Percentiles rank a stretch among this genome's conserved stretches.
Evolutionary conservation across 2,329 filamentous ascomycete genomes (phyloP).

Genomic region (Aspergillus transmontanensis): DNA sequence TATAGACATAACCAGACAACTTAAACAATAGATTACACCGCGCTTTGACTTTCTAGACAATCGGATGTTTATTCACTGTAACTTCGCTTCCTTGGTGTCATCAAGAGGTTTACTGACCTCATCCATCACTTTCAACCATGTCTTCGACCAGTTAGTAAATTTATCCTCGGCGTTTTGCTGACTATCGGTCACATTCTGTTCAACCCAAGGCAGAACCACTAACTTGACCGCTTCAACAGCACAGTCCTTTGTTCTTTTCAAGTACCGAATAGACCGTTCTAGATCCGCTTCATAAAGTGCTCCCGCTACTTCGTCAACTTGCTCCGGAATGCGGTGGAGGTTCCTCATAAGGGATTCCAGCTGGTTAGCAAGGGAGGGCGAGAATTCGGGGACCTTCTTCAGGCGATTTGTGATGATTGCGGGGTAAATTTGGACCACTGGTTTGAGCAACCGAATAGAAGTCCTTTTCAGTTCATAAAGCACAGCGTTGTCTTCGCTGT

Average conservation of each 20-base stretch:
- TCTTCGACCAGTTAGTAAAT: constrained; percentile 75
- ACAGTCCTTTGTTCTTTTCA: constrained; percentile 34
- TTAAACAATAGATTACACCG: neutral
- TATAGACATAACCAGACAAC: neutral
- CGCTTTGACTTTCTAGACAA: too few relatives aligned
- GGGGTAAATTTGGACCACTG: constrained; percentile 46
- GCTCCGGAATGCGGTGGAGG: constrained; percentile 41
- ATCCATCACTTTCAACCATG: constrained; percentile 53
- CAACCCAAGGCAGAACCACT: constrained; percentile 71
- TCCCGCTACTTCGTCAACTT: constrained; percentile 50
- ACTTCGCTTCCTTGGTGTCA: constrained; percentile 5
- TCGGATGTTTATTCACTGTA: neutral
- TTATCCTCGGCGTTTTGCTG: constrained; percentile 66
- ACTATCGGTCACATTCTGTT: constrained; percentile 58
- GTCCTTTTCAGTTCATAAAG: constrained; percentile 45
- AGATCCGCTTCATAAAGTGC: constrained; percentile 47
- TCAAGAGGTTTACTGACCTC: constrained; percentile 39
- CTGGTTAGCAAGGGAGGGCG: constrained; percentile 24
- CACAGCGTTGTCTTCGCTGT: constrained; percentile 34
- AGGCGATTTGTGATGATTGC: constrained; percentile 46
- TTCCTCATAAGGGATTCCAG: constrained; percentile 40
- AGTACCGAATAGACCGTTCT: constrained; percentile 34
- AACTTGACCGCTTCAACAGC: constrained; percentile 72
- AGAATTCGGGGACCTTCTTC: constrained; percentile 32
- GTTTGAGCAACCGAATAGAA: constrained; percentile 45